Base-by-base conservation (phyloP, 1,139 yeast genomes). In the Kodamaea plutei region DNA sequence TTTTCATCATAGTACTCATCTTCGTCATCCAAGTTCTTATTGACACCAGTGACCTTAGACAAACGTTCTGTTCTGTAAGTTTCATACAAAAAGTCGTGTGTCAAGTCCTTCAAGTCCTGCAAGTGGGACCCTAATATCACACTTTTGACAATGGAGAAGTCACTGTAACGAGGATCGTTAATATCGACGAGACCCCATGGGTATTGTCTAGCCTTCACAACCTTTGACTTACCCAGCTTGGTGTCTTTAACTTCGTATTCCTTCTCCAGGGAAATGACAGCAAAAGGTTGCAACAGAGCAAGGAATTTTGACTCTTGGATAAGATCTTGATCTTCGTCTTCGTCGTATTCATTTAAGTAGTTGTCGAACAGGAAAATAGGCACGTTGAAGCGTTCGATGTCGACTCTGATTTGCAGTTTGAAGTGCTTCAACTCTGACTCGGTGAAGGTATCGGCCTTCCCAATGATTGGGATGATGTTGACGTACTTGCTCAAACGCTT, bases 141-240 rank as follows among this genome's bases (percentile, higher is more conserved):
- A 34, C 88, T 80, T 52, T 89, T 79, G 48, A 91, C 68, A 15
- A 83, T 72, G n/a, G 81, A 73, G 54, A 91, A 87, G 56, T 91
- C 97, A 34, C 93, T 80, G 45, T 80, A 75, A 35, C 75, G 75
- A 13, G 94, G 79, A 53, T 91, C 93, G 49, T 85, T 89, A 29
- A 75, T 69, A 52, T 89, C 94, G 29, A 91, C 79, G 33, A 77
- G 58, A 1, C 97, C 97, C 97, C 98, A 91, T 12, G 96, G 96
- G 54, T 89, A 91, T 54, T 79, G 75, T 55, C 98, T 76, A 6
- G 87, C 96, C 41, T 89, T 76, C 26, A 83, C 72, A 28, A 69
- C 54, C 28, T 45, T 54, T n/a, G 56, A 35, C 39, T 71, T 67
- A 8, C 89, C 91, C 14, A 78, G 69, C 16, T 50, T 54, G 9